phyloP scores from a whole-genome alignment of 495 filamentous ascomycete genomes.

The Rhypophila decipiens region DNA sequence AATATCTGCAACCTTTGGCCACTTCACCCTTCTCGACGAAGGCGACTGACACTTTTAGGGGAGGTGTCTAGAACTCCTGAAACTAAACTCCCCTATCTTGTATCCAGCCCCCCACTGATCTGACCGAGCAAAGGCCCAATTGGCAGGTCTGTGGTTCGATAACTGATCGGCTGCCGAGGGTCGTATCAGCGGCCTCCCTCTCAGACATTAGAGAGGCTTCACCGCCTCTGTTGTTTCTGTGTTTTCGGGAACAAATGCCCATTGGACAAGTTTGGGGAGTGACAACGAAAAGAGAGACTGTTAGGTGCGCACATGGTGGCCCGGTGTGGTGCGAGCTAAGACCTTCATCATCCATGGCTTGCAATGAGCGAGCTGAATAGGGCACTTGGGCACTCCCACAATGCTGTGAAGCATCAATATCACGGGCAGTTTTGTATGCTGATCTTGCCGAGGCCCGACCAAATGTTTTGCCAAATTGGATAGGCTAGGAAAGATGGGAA shows the following conservation, averaged over 20 bases:
- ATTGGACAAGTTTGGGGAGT: not conserved
- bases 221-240: not conserved
- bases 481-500: no score
- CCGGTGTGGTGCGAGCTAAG: not conserved
- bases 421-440: not conserved
- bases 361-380: conserved; percentile 1
- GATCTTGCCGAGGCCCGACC: conserved; percentile 7
- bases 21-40: no score
- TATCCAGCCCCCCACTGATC: not conserved
- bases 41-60: no score
- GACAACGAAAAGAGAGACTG: not conserved
- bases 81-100: no score
- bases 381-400: no score
- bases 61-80: no score
- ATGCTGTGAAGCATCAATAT: not conserved
- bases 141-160: not conserved
- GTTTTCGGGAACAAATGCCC: no score
- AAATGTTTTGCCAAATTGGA: conserved; percentile 2
- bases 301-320: not conserved
- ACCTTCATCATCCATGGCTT: conserved; percentile 1
- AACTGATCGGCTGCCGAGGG: no score
- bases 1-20: no score
- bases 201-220: not conserved
- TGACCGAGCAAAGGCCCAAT: not conserved
- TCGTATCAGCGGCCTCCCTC: no score